Evolutionary conservation across 805 yeast genomes (phyloP), one percentile per base, ranked within the genome.

Genomic region (Ogataea pilisensis): DNA sequence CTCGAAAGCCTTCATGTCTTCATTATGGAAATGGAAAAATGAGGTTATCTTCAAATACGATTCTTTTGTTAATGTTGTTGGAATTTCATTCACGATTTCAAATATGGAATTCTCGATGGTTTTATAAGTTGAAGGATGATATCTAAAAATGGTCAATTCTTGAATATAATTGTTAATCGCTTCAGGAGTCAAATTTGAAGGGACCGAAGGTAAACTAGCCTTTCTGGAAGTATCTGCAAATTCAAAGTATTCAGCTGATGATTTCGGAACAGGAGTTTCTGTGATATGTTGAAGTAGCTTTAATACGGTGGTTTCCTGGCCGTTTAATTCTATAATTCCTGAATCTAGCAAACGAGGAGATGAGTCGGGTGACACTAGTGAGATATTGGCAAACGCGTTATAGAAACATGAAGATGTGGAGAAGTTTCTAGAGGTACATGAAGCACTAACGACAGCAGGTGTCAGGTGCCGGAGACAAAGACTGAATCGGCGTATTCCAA

Each of bases 201-300:
- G 59, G 5, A 46, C 34, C 7, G 14, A 18, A 3, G 62, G 62
- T 32, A 57, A 31, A 6, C 26, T 21, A 22, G 44, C 34, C 9
- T 39, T 24, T 24, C 41, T 42, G 5, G 55, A 51, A n/a, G 52
- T 16, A 19, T 52, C 50, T 2, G 51, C 43, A 31, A 42, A 49
- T 33, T 58, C 58, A 4, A 34, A 24, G 35, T 56, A 59, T 9
- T 43, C 40, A 8, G 43, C 38, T 8, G 43, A 43, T 1, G 61
- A 44, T 12, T 13, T 30, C 9, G 50, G 45, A n/a, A 56, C 57
- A 1, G 60, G 57, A 3, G 22, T 31, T 6, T 43, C 31, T 2
- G 60, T 45, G 9, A 58, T 37, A 28, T 43, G 37, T 19, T 38
- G 46, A n/a, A 58, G 35, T n/a, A 50, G 37, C 22, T 54, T 52